Conservation (phyloP, 2,329 filamentous ascomycete species). For the Graphilbum sp. region DNA sequence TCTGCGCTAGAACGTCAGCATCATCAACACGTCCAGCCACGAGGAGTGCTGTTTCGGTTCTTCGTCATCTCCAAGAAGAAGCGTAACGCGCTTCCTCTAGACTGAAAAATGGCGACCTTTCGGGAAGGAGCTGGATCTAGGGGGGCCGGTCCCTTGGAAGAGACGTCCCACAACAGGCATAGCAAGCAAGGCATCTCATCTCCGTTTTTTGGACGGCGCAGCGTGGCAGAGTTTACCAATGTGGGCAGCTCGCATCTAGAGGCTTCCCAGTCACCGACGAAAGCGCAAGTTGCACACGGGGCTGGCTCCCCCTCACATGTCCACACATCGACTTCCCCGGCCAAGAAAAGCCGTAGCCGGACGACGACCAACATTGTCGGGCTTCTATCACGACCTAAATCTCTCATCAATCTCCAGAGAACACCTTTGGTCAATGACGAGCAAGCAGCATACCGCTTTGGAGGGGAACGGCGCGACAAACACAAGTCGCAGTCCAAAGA, state of each 20-base stretch:
- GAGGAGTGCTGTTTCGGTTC: no score
- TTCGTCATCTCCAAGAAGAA: no score
- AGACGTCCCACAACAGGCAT: neutral
- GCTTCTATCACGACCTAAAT: conserved; percentile 60
- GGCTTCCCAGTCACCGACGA: no score
- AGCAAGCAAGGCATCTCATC: no score
- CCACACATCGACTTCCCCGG: neutral
- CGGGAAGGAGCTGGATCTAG: neutral
- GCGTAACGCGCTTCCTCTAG: no score
- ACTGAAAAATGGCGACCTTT: no score
- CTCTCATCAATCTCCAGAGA: conserved; percentile 50
- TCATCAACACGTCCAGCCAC: no score
- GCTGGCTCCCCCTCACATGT: conserved; percentile 23
- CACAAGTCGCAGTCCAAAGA: conserved; percentile 32
- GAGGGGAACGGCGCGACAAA: conserved; percentile 6
- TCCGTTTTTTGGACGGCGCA: no score
- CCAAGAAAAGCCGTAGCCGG: conserved; percentile 60
- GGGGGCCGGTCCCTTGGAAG: neutral
- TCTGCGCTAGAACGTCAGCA: no score
- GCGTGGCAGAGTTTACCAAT: no score
- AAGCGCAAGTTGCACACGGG: no score
- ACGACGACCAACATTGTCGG: conserved; percentile 69
- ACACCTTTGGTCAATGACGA: conserved; percentile 18
- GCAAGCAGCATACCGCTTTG: conserved; percentile 12
- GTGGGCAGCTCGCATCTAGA: no score